Base-by-base conservation (phyloP, 495 filamentous ascomycete species). In the Penicillium daleae region DNA sequence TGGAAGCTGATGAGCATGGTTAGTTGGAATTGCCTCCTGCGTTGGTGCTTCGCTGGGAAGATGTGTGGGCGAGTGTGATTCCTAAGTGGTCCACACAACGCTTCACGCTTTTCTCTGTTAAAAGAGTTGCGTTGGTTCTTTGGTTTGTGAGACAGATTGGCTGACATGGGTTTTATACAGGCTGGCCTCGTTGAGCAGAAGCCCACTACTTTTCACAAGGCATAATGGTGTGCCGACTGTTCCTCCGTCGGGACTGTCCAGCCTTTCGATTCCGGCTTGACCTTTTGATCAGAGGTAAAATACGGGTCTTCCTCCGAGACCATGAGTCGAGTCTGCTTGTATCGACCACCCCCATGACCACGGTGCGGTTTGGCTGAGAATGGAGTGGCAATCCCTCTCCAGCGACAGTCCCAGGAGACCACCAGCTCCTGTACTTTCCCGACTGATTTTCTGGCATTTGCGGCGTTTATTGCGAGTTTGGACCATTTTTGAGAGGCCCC, bases 1-100 rank as follows among this genome's bases (percentile, higher is more conserved):
- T 96, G 92, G 95, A 82, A 92, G 77, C 70, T 99, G 66, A 75
- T 99, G 75, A 80, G 81, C 55, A 87, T 97, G 90, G 95, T 97
- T 81, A 53, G 90, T 77, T 32, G 49, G 13, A 39, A 56, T 26
- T 21, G 15, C 44, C 40, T 27, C 37, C 12, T 52, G 40, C 44
- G 51, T 29, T 37, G 24, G 8, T 19, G 52, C 19, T 17, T 15
- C 32, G 37, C 3, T 10, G 17, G 26, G 44, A 9, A 6, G 22
- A 37, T 33, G 21, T 26, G 17, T 39, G 22, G 40, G 32, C 21
- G 59, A 42, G 21, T 26, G 37, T 29, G 39, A 22, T 21, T 31
- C 22, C 19, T 6, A 21, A 24, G 29, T 46, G 17, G 33, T 7
- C n/a, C 17, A 8, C 49, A 12, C 58, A 50, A 17, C 2, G 31